Evolutionary conservation across 208 protist genomes (phyloP).

Genomic region (Trypanosoma platydactyli): DNA sequence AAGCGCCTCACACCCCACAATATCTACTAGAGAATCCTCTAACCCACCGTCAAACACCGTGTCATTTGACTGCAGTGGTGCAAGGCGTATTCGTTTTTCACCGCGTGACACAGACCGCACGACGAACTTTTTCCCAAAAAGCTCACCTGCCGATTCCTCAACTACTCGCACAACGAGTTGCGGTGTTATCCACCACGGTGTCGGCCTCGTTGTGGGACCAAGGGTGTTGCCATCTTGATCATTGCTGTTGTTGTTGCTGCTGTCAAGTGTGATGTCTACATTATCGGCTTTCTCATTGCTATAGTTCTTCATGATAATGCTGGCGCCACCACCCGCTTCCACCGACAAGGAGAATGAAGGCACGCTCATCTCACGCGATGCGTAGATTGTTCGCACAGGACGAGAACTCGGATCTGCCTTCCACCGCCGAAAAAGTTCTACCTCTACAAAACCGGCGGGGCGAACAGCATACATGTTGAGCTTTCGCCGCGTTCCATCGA

Average conservation of each 20-base stretch:
- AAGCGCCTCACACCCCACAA: constrained; percentile 57
- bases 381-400: constrained; percentile 38
- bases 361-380: not conserved
- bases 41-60: not conserved
- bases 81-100: constrained; percentile 57
- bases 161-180: constrained; percentile 73
- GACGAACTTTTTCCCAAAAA: constrained; percentile 71
- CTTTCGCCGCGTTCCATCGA: constrained; percentile 61
- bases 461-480: constrained; percentile 55
- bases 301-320: not conserved
- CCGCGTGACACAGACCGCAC: constrained; percentile 50
- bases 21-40: constrained; percentile 34
- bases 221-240: not conserved
- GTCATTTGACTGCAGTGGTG: constrained; percentile 1
- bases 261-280: not conserved
- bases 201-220: not conserved
- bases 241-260: not conserved
- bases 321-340: not conserved
- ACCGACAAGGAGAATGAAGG: not conserved
- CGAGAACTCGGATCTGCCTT: constrained; percentile 68
- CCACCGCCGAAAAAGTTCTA: constrained; percentile 56
- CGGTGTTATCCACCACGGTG: constrained; percentile 75
- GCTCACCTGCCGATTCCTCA: constrained; percentile 43
- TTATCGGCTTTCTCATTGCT: not conserved
- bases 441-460: constrained; percentile 75